Conservation (phyloP, 2,329 filamentous ascomycete species). For the Aotearoamyces nothofagi region DNA sequence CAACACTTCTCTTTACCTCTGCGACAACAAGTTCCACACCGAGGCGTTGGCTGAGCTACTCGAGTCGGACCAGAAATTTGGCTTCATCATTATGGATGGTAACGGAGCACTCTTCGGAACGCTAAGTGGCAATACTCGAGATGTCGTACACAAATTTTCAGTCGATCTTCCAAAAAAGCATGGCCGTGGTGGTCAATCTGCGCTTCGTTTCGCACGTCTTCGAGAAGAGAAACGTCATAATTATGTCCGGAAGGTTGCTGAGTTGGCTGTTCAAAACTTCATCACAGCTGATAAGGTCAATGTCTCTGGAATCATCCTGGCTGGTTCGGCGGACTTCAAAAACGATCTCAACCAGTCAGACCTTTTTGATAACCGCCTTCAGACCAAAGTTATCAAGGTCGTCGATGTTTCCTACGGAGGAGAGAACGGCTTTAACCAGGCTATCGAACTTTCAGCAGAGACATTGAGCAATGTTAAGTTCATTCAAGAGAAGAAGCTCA, state of each 20-base stretch:
- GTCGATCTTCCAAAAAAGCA: slow-evolving; percentile 99
- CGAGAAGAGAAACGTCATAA: slow-evolving; percentile 99
- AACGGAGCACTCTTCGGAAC: slow-evolving; percentile 97
- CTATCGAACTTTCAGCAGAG: slow-evolving; percentile 88
- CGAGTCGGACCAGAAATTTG: slow-evolving; percentile 97
- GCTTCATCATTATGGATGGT: slow-evolving; percentile 99
- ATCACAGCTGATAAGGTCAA: slow-evolving; percentile 98
- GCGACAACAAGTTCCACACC: slow-evolving; percentile 99
- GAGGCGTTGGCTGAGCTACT: slow-evolving; percentile 93
- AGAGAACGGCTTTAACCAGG: slow-evolving; percentile 99
- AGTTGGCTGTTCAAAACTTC: slow-evolving; percentile 96
- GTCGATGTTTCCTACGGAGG: slow-evolving; percentile 98
- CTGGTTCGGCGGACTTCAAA: slow-evolving; percentile 98
- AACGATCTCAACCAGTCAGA: slow-evolving; percentile 97
- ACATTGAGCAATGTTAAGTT: slow-evolving; percentile 99
- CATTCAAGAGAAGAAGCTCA: slow-evolving; percentile 99
- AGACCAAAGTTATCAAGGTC: slow-evolving; percentile 95
- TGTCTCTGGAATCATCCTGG: slow-evolving; percentile 85
- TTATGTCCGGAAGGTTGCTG: slow-evolving; percentile 97
- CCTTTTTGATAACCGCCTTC: slow-evolving; percentile 85
- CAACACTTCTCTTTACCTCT: slow-evolving; percentile 98
- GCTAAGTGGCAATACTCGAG: slow-evolving; percentile 90
- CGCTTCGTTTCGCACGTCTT: slow-evolving; percentile 96
- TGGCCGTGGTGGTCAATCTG: slow-evolving; percentile 98
- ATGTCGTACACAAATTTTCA: slow-evolving; percentile 93